phyloP scores from a whole-genome alignment of 2,329 filamentous ascomycete species.

The Byssochlamys sp. region DNA sequence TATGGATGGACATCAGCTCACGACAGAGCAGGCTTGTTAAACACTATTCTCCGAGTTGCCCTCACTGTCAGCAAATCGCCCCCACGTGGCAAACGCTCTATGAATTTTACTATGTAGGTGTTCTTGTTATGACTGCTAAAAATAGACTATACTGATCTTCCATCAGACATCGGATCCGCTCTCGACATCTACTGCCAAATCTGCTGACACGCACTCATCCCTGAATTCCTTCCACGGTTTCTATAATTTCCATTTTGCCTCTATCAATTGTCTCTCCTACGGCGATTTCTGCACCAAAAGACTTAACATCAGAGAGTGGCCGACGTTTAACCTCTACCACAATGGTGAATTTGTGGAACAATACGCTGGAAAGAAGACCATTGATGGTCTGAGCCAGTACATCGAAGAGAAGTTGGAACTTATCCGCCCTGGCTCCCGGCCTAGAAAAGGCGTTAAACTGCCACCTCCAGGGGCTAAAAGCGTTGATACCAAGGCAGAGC shows the following conservation, averaged over 20 bases:
- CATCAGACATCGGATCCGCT: constrained; percentile 65
- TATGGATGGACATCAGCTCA: background rate
- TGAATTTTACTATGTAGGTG: constrained; percentile 66
- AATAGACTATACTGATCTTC: constrained; percentile 1
- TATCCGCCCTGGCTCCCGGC: constrained; percentile 70
- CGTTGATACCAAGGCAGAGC: constrained; percentile 35
- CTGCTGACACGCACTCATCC: constrained; percentile 40
- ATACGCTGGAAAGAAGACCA: constrained; percentile 57
- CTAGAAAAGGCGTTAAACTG: constrained; percentile 54
- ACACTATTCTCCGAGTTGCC: constrained; percentile 45
- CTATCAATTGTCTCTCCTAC: constrained; percentile 74
- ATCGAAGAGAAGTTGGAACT: constrained; percentile 69
- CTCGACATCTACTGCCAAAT: constrained; percentile 40
- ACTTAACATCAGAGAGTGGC: constrained; percentile 60
- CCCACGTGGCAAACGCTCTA: constrained; percentile 86
- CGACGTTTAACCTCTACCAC: constrained; percentile 70
- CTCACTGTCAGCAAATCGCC: constrained; percentile 68
- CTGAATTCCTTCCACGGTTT: constrained; percentile 65
- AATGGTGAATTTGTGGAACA: constrained; percentile 59
- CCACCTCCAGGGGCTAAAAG: constrained; percentile 59
- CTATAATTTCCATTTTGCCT: constrained; percentile 83
- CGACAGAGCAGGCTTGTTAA: constrained; percentile 39
- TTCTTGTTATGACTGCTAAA: background rate
- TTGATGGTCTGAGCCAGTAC: constrained; percentile 56
- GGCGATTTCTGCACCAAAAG: constrained; percentile 61